Evolutionary conservation across 2,329 filamentous ascomycete genomes (phyloP), one percentile per base, ranked within the genome.

Genomic region (Aspergillus sergii): DNA sequence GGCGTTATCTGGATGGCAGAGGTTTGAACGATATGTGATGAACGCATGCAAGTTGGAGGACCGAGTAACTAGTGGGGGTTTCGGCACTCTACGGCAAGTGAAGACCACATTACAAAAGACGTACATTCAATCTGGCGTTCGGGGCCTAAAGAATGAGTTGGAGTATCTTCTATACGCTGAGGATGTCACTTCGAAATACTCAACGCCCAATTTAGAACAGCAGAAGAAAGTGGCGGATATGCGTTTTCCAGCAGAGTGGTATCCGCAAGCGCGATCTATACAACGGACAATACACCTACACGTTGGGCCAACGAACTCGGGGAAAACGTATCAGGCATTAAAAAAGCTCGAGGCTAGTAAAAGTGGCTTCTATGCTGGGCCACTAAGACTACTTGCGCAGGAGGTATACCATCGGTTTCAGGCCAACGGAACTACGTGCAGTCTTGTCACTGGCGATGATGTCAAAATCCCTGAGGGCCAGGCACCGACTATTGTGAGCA

Each of bases 251-350:
- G 86, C 89, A 59, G 95, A 99, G 76, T 98, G 94, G 94, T 98
- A 90, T 73, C 93, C 94, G 0, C 88, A 87, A 4, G 95, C 95
- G 1, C 86, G 96, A 63, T 84, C 87, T 53, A 83, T 95, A 70
- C 91, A 94, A 72, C 86, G 95, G 51, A 94, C 88, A 0, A 86
- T 99, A 46, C 93, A 98, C 80, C 82, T 99, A 23, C 95, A 99
- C 72, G 93, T 99, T 57, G 95, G 95, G 0, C 95, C 95, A 1
- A 99, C 95, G 2, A 99, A 99, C 77, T 98, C 95, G 0, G 95
- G 95, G 62, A 99, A 99, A 83, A 99, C 96, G 0, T 99, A 98
- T 75, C 91, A 93, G 74, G 96, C 95, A 0, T 81, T 99, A 66
- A 90, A 96, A 78, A 88, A 91, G 14, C 84, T 99, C 12, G 92